Percentiles rank a stretch among this genome's conserved stretches.
Conservation (phyloP, 2,329 filamentous ascomycete genomes). For the Pyrenophora graminea region DNA sequence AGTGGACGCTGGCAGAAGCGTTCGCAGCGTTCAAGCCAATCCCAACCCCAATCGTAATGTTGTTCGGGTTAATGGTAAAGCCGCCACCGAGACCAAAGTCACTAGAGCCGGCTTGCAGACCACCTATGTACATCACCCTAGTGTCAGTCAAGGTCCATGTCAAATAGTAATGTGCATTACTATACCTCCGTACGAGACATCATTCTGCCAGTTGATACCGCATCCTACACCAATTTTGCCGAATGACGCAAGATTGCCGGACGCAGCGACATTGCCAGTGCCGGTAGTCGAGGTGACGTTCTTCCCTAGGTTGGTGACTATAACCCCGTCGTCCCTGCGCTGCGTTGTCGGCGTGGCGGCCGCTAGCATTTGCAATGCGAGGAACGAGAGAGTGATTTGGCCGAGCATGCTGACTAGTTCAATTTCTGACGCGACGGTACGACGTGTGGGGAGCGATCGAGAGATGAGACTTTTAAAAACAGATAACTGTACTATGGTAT, state of each 20-base stretch:
- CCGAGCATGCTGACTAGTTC: conserved; percentile 3
- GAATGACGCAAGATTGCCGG: conserved; percentile 12
- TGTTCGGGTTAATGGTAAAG: conserved; percentile 11
- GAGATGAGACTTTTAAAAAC: background rate
- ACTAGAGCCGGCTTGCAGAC: conserved; percentile 15
- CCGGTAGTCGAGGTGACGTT: conserved; percentile 13
- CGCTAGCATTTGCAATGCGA: conserved; percentile 8
- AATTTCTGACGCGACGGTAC: background rate
- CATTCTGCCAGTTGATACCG: conserved; percentile 14
- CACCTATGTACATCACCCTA: conserved; percentile 4
- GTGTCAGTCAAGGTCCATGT: background rate
- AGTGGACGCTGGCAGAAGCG: conserved; percentile 10
- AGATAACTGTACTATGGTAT: background rate
- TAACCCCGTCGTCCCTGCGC: background rate
- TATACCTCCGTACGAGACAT: conserved; percentile 13
- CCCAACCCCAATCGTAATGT: conserved; percentile 5
- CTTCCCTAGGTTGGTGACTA: conserved; percentile 9
- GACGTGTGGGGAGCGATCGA: background rate
- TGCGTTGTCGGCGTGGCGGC: conserved; percentile 6
- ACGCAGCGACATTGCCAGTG: conserved; percentile 12
- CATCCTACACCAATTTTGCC: conserved; percentile 17
- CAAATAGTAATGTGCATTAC: background rate
- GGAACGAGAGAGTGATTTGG: background rate
- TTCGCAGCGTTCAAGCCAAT: conserved; percentile 15
- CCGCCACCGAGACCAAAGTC: conserved; percentile 14